Evolutionary conservation across 2,329 filamentous ascomycete species (phyloP).

Genomic region (Alternaria solani): DNA sequence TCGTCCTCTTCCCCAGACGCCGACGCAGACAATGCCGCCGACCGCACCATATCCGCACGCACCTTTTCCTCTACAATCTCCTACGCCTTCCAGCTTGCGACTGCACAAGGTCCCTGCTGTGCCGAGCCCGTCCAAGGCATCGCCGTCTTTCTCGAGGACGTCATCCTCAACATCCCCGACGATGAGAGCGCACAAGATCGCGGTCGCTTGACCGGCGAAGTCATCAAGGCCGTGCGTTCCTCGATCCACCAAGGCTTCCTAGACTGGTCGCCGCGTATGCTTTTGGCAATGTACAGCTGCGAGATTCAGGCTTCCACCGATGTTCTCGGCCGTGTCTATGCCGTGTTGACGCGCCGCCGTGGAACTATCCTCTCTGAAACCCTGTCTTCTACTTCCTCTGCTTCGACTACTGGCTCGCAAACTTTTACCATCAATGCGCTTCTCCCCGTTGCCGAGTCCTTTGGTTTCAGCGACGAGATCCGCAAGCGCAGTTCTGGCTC

Average conservation of each 20-base stretch:
- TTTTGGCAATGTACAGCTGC: conserved; percentile 97
- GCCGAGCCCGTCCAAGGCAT: conserved; percentile 92
- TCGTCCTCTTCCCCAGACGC: conserved; percentile 49
- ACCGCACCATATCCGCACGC: conserved; percentile 59
- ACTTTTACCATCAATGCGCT: conserved; percentile 94
- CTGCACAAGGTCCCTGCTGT: conserved; percentile 87
- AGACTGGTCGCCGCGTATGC: conserved; percentile 94
- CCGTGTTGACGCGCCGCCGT: conserved; percentile 92
- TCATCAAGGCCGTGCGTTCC: conserved; percentile 87
- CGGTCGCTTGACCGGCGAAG: conserved; percentile 86
- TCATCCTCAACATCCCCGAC: conserved; percentile 67
- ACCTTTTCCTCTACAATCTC: conserved; percentile 89
- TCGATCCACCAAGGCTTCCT: conserved; percentile 86
- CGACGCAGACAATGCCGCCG: conserved; percentile 19
- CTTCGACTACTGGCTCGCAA: conserved; percentile 90
- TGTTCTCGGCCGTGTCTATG: conserved; percentile 93
- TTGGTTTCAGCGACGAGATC: conserved; percentile 96
- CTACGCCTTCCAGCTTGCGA: conserved; percentile 94
- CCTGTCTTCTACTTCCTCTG: conserved; percentile 93
- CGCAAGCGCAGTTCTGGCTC: conserved; percentile 90
- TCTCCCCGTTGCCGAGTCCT: conserved; percentile 91
- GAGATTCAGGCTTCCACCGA: conserved; percentile 97
- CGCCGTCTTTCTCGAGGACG: conserved; percentile 86
- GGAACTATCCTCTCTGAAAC: conserved; percentile 89
- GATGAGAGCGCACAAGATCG: conserved; percentile 66